Evolutionary conservation across 2,329 filamentous ascomycete genomes (phyloP).

Genomic region (Aureobasidium sp.): DNA sequence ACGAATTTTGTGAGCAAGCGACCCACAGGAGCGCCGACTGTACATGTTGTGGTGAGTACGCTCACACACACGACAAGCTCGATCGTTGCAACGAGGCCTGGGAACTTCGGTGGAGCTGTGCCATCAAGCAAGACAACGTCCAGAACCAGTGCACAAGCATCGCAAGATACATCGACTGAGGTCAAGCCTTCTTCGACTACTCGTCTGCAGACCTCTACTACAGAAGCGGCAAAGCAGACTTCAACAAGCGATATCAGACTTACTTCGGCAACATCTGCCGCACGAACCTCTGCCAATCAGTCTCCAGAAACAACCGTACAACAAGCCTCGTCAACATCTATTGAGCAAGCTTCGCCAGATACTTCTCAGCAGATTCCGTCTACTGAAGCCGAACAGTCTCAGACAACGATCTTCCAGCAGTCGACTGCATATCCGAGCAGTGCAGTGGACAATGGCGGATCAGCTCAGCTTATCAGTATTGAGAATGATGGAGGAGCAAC

Average conservation of each 20-base stretch:
- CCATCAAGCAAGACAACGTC: not conserved
- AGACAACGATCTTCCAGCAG: not conserved
- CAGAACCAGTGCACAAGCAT: not conserved
- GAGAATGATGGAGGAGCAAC: not conserved
- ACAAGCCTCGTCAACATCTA: not conserved
- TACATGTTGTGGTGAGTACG: not conserved
- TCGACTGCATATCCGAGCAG: not conserved
- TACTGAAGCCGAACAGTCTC: not conserved
- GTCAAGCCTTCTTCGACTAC: not conserved
- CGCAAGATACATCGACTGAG: not conserved
- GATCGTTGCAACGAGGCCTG: not conserved
- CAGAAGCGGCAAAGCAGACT: not conserved
- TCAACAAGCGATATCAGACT: not conserved
- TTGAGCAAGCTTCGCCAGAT: not conserved
- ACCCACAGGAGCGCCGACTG: conserved; percentile 3
- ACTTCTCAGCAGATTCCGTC: not conserved
- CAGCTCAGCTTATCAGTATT: not conserved
- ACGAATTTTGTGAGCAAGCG: not conserved
- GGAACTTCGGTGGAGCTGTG: not conserved
- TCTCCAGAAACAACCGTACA: not conserved
- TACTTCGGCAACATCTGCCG: not conserved
- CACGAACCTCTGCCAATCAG: no score
- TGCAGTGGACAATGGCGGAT: not conserved
- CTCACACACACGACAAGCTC: not conserved
- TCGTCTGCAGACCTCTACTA: not conserved